A percentile compares a stretch with the other conserved stretches of the same genome.
These are phyloP conservation scores for Kluyveromyces marxianus DNA, from an alignment of 1,139 yeast species.

Conservation along the genomic window DNA sequence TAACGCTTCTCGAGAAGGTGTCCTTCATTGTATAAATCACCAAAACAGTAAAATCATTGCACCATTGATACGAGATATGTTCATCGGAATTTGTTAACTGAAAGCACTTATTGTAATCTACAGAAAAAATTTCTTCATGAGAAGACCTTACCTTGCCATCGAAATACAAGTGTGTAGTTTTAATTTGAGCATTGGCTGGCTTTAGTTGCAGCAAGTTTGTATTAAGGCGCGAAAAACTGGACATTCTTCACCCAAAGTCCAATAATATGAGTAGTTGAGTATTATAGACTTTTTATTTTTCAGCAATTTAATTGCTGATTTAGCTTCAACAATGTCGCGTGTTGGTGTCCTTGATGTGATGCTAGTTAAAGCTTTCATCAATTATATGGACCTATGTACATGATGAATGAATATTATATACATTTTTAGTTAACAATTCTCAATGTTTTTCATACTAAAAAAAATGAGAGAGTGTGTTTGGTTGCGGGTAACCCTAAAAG, in stretches of 20 bases:
- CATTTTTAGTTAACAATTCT: too few relatives aligned
- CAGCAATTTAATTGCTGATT: too few relatives aligned
- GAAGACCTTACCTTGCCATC: conserved; percentile 3
- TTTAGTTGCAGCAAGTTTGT: conserved; percentile 8
- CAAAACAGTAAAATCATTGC: conserved; percentile 15
- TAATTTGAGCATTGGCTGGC: neutral
- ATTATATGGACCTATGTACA: too few relatives aligned
- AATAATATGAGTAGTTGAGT: too few relatives aligned
- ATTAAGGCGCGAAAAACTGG: conserved; percentile 7
- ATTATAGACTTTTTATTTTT: too few relatives aligned
- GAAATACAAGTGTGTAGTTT: conserved; percentile 2
- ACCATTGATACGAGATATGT: conserved; percentile 22
- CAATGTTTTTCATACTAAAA: too few relatives aligned
- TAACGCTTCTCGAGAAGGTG: conserved; percentile 16
- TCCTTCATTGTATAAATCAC: conserved; percentile 21
- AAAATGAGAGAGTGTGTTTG: too few relatives aligned
- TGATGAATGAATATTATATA: too few relatives aligned
- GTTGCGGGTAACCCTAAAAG: too few relatives aligned
- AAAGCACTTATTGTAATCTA: conserved; percentile 18
- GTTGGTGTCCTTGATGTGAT: too few relatives aligned
- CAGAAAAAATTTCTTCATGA: conserved; percentile 6
- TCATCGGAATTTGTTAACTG: conserved; percentile 16
- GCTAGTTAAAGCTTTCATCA: too few relatives aligned
- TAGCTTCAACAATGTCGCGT: too few relatives aligned
- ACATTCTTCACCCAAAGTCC: neutral